Percentiles rank a stretch among this genome's conserved stretches.
phyloP scores from a whole-genome alignment of 306 rosid genomes.

The Cicer pinnatifidum region DNA sequence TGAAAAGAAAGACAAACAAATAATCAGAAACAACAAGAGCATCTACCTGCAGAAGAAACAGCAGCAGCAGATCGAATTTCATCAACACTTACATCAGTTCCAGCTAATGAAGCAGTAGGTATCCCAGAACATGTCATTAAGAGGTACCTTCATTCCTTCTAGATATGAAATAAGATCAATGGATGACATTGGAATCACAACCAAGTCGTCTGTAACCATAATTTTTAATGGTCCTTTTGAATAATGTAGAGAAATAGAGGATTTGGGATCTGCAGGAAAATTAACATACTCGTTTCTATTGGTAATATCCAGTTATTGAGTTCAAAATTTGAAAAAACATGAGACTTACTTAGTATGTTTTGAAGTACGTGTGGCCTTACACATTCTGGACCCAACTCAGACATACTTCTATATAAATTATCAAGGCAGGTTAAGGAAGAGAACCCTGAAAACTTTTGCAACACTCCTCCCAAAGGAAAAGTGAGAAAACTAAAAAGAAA shows the following conservation, averaged over 20 bases:
- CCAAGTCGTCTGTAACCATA: slow-evolving; percentile 40
- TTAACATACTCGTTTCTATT: neutral
- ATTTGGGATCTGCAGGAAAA: neutral
- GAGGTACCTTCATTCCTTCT: neutral
- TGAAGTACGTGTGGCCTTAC: neutral
- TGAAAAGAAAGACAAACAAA: too few relatives aligned
- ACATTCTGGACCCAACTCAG: neutral
- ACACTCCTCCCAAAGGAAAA: neutral
- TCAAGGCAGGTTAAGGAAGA: slow-evolving; percentile 27
- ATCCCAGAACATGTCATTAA: neutral
- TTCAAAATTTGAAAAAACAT: neutral
- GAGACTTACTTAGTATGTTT: neutral
- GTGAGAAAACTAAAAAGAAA: slow-evolving; percentile 14
- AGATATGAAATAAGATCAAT: neutral
- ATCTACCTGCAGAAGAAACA: too few relatives aligned
- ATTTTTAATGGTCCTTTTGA: neutral
- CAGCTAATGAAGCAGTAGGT: too few relatives aligned
- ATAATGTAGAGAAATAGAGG: neutral
- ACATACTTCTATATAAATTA: neutral
- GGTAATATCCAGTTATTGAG: slow-evolving; percentile 7
- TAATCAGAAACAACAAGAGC: too few relatives aligned
- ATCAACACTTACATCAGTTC: too few relatives aligned
- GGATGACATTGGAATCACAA: slow-evolving; percentile 8
- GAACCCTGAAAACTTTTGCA: neutral
- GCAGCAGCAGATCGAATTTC: too few relatives aligned